Conservation (phyloP, 1,284 basidiomycete species). For the Sporisorium graminicola region DNA sequence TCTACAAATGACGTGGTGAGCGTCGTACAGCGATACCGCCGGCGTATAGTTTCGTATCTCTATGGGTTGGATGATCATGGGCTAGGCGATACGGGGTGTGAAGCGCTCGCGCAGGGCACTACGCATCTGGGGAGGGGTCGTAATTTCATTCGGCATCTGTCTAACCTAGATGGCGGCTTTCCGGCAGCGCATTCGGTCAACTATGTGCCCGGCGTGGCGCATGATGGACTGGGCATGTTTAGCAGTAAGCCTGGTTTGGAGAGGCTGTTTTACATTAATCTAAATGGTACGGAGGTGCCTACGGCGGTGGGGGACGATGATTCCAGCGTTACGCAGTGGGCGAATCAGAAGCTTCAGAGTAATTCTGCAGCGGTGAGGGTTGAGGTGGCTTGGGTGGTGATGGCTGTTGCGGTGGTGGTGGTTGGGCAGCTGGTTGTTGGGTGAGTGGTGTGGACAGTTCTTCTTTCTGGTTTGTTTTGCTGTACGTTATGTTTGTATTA, state of each 20-base stretch:
- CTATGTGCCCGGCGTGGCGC: constrained; percentile 37
- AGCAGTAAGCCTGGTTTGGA: constrained; percentile 42
- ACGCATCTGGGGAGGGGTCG: constrained; percentile 49
- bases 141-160: constrained; percentile 46
- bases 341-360: not conserved
- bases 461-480: too few species aligned
- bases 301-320: constrained; percentile 53
- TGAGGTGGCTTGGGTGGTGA: not conserved
- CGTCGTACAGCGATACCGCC: constrained; percentile 38
- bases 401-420: not conserved
- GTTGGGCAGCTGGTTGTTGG: not conserved
- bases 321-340: constrained; percentile 20
- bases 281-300: constrained; percentile 48
- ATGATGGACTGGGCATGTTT: constrained; percentile 55
- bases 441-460: too few species aligned
- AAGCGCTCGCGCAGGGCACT: constrained; percentile 43
- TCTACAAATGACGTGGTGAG: constrained; percentile 44
- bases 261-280: constrained; percentile 52
- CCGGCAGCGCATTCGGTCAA: constrained; percentile 46
- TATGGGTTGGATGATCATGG: constrained; percentile 47
- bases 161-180: constrained; percentile 32
- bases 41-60: constrained; percentile 48
- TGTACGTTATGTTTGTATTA: not conserved
- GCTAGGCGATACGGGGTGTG: constrained; percentile 45
- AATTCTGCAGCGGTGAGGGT: not conserved